A percentile compares a stretch with the other conserved stretches of the same genome.
phyloP scores from a whole-genome alignment of 768 basidiomycete species.

The Auricularia sp. region DNA sequence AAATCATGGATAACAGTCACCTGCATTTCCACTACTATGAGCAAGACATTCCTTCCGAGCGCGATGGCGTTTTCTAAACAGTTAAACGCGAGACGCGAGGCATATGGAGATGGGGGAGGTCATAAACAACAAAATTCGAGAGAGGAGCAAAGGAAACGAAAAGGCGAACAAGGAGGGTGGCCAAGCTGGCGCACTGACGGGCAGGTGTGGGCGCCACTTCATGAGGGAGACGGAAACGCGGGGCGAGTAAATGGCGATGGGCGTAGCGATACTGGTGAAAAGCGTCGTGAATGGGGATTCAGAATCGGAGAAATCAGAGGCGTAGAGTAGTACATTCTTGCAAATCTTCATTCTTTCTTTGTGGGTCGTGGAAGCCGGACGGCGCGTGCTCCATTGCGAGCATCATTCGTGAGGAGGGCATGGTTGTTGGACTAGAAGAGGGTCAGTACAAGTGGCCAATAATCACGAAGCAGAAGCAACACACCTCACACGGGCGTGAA shows the following conservation, averaged over 20 bases:
- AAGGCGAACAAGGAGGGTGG: not conserved
- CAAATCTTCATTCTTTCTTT: not conserved
- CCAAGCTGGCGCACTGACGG: not conserved
- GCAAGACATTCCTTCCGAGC: too few species aligned
- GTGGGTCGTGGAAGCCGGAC: not conserved
- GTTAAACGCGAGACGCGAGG: too few species aligned
- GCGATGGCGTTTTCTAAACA: too few species aligned
- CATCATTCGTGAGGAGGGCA: not conserved
- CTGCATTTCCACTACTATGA: too few species aligned
- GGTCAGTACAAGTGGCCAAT: not conserved
- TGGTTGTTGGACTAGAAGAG: not conserved
- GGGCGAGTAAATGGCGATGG: not conserved
- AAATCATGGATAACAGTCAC: too few species aligned
- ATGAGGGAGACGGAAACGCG: not conserved
- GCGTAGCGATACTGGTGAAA: not conserved
- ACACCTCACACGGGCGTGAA: not conserved
- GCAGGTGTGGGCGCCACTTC: not conserved
- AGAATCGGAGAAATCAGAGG: not conserved
- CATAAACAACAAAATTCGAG: not conserved
- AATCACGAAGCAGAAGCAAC: not conserved
- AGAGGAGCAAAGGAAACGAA: not conserved
- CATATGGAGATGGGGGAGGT: not conserved
- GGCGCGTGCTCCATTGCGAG: not conserved
- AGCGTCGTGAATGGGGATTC: not conserved
- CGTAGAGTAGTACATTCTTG: not conserved